Evolutionary conservation across 2,329 filamentous ascomycete species (phyloP).

Genomic region (Colletotrichum godetiae): DNA sequence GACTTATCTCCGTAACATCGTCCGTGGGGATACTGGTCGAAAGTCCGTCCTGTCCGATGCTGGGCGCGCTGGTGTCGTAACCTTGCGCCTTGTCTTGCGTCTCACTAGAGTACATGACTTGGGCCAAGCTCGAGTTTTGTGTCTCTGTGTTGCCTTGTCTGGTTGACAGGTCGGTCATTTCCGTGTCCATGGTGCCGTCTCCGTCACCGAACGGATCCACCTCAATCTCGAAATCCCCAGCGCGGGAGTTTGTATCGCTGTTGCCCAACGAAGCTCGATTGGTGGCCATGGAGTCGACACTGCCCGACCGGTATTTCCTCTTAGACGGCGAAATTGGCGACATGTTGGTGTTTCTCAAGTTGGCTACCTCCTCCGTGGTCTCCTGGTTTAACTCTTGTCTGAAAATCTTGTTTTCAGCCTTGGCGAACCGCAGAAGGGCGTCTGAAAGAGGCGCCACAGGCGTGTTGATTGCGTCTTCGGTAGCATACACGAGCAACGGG

Average conservation of each 20-base stretch:
- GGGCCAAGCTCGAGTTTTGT: neutral
- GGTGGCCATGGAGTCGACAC: constrained; percentile 58
- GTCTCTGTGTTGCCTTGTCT: neutral
- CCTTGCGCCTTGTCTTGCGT: constrained; percentile 34
- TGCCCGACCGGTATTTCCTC: constrained; percentile 58
- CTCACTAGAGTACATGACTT: constrained; percentile 21
- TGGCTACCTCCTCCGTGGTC: constrained; percentile 37
- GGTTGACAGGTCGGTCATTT: constrained; percentile 41
- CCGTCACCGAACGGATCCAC: constrained; percentile 42
- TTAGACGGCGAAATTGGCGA: constrained; percentile 53
- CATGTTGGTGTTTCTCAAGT: constrained; percentile 9
- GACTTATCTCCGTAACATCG: constrained; percentile 34
- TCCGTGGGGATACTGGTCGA: constrained; percentile 25
- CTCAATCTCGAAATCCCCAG: constrained; percentile 35
- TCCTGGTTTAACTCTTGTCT: constrained; percentile 59
- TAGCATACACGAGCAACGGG: constrained; percentile 64
- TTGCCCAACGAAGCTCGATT: constrained; percentile 56
- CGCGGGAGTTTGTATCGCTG: constrained; percentile 34
- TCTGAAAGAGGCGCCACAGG: constrained; percentile 51
- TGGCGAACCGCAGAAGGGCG: constrained; percentile 57
- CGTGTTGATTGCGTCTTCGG: constrained; percentile 57
- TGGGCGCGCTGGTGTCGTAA: constrained; percentile 19
- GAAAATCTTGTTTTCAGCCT: constrained; percentile 64
- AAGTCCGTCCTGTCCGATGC: constrained; percentile 34
- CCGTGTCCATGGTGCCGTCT: constrained; percentile 39